Evolutionary conservation across 192 early-diverging fungal genomes (phyloP).

Genomic region (Thoreauomyces humboldtii): DNA sequence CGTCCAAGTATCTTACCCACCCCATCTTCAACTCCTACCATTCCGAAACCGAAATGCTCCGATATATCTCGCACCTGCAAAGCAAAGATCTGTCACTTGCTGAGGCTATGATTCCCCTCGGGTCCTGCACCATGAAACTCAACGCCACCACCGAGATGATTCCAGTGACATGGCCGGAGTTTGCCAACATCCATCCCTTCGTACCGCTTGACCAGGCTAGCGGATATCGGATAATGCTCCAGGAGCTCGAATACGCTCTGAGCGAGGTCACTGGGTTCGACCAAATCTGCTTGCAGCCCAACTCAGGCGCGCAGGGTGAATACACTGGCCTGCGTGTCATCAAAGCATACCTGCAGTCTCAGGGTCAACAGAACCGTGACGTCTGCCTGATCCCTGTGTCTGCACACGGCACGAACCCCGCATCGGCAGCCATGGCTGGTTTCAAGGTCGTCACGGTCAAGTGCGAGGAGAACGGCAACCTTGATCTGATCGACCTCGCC

Average conservation of each 20-base stretch:
- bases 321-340: slow-evolving; percentile 95
- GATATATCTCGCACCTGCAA: slow-evolving; percentile 93
- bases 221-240: slow-evolving; percentile 86
- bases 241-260: slow-evolving; percentile 87
- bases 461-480: slow-evolving; percentile 88
- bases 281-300: slow-evolving; percentile 92
- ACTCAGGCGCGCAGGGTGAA: slow-evolving; percentile 99
- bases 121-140: slow-evolving; percentile 99
- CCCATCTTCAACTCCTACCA: slow-evolving; percentile 94
- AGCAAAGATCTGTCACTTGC: slow-evolving; percentile 97
- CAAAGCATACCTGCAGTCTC: slow-evolving; percentile 84
- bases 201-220: slow-evolving; percentile 91
- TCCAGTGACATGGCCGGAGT: slow-evolving; percentile 99
- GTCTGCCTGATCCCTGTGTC: slow-evolving; percentile 97
- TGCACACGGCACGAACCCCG: slow-evolving; percentile 99
- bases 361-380: slow-evolving; percentile 81
- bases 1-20: slow-evolving; percentile 79
- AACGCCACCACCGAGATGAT: slow-evolving; percentile 99
- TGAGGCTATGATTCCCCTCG: slow-evolving; percentile 98
- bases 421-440: slow-evolving; percentile 96
- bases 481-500: slow-evolving; percentile 87
- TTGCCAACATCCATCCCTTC: slow-evolving; percentile 94
- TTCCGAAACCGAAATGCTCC: slow-evolving; percentile 98
- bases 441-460: slow-evolving; percentile 91
- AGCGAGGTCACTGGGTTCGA: slow-evolving; percentile 93